Conservation (phyloP, 768 basidiomycete genomes). For the Trametes meyenii region DNA sequence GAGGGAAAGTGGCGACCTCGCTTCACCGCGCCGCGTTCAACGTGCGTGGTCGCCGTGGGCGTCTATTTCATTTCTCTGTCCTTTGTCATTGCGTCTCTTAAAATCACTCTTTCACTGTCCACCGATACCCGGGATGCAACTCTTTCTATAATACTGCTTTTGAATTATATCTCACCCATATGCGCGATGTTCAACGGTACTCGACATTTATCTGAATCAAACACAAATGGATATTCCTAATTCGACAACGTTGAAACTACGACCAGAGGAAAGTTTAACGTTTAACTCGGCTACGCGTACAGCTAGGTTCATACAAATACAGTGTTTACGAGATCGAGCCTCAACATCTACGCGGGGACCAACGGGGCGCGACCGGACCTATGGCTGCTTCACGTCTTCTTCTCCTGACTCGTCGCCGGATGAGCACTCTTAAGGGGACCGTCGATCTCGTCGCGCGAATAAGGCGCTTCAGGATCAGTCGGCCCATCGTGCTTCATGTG, state of each 20-base stretch:
- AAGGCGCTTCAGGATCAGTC: slow-evolving; percentile 22
- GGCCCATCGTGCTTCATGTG: slow-evolving; percentile 19
- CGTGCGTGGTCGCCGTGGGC: slow-evolving; percentile 9
- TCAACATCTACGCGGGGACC: neutral
- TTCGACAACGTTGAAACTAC: too few species aligned
- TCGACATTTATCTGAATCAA: too few species aligned
- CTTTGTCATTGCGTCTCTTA: neutral
- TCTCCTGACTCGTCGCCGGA: neutral
- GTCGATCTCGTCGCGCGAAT: slow-evolving; percentile 30
- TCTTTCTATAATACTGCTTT: neutral
- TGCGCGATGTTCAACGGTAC: too few species aligned
- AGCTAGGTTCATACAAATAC: neutral
- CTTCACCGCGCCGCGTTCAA: slow-evolving; percentile 10
- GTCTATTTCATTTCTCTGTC: neutral
- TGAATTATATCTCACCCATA: too few species aligned
- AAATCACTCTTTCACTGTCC: neutral
- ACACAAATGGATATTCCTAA: too few species aligned
- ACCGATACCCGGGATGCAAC: neutral
- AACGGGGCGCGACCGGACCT: slow-evolving; percentile 2
- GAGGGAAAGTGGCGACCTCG: slow-evolving; percentile 13
- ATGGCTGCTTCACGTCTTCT: slow-evolving; percentile 16
- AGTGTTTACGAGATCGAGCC: neutral
- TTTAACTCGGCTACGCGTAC: neutral
- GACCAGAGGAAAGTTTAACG: too few species aligned
- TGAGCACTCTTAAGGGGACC: slow-evolving; percentile 27